phyloP scores from a whole-genome alignment of 2,329 filamentous ascomycete species.

The Botryotinia globosa region DNA sequence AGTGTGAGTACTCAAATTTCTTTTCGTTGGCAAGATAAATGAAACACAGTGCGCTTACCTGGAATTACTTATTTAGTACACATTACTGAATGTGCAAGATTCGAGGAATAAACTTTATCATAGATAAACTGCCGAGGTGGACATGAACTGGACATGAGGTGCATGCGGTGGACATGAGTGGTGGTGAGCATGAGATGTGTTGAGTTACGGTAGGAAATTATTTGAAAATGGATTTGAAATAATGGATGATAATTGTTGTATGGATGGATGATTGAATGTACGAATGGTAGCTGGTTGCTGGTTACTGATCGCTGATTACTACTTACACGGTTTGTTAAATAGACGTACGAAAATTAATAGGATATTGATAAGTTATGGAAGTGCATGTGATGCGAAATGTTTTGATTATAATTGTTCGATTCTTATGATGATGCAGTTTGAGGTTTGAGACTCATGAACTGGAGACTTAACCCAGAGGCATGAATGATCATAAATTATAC shows the following conservation, averaged over 20 bases:
- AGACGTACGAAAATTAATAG: neutral
- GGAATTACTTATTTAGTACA: neutral
- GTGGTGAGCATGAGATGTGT: neutral
- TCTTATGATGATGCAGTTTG: neutral
- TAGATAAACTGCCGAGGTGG: neutral
- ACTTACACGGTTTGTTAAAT: neutral
- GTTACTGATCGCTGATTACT: neutral
- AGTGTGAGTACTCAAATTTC: slow-evolving; percentile 23
- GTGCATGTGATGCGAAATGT: neutral
- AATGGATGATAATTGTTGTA: no score
- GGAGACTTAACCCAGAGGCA: neutral
- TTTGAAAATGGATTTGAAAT: neutral
- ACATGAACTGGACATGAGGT: neutral
- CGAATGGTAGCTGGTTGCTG: neutral
- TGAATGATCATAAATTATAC: neutral
- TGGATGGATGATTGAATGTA: neutral
- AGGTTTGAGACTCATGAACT: neutral
- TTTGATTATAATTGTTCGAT: neutral
- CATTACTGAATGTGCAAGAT: slow-evolving; percentile 7
- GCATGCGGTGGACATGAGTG: neutral
- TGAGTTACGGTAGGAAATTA: no score
- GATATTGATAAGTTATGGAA: neutral
- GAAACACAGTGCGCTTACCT: neutral
- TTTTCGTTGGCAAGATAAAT: neutral
- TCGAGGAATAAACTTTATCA: slow-evolving; percentile 10